Percentiles rank a stretch among this genome's conserved stretches.
These are phyloP conservation scores for Agroathelia rolfsii DNA, from an alignment of 1,284 basidiomycete genomes.

Conservation along the genomic window DNA sequence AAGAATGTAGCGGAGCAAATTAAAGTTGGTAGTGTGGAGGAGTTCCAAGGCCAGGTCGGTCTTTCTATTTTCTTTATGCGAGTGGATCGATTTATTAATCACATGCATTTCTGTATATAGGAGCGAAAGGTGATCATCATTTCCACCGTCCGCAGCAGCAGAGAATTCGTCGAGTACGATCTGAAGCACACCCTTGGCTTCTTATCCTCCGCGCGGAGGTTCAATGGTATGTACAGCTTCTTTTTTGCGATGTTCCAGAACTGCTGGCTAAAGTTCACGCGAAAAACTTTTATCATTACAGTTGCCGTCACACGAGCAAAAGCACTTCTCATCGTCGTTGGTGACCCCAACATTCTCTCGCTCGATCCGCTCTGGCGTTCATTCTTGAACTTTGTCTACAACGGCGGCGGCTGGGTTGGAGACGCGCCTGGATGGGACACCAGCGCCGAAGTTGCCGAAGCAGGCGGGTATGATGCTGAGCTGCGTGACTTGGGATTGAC, in stretches of 20 bases:
- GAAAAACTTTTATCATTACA: constrained; percentile 14
- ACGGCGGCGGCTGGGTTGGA: constrained; percentile 41
- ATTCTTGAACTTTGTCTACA: constrained; percentile 42
- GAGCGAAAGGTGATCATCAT: constrained; percentile 35
- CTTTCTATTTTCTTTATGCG: background rate
- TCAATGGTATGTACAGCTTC: constrained; percentile 42
- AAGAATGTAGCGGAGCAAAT: constrained; percentile 24
- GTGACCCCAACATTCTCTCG: constrained; percentile 42
- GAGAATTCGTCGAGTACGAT: constrained; percentile 27
- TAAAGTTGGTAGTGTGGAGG: constrained; percentile 51
- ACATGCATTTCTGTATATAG: constrained; percentile 11
- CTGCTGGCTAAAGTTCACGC: background rate
- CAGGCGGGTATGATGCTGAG: constrained; percentile 27
- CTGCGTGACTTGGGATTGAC: constrained; percentile 23
- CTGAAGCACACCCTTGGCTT: constrained; percentile 35
- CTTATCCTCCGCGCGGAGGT: constrained; percentile 32
- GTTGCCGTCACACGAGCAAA: constrained; percentile 50
- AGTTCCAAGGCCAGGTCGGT: constrained; percentile 52
- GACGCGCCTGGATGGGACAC: constrained; percentile 41
- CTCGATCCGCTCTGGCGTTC: constrained; percentile 48
- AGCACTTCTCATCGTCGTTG: constrained; percentile 44
- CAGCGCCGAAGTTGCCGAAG: constrained; percentile 24
- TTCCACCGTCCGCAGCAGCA: constrained; percentile 35
- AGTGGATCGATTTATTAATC: background rate
- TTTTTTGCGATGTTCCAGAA: constrained; percentile 12